These are phyloP conservation scores for Tremella mesenterica DNA, from an alignment of 768 basidiomycete genomes.

Conservation along the genomic window DNA sequence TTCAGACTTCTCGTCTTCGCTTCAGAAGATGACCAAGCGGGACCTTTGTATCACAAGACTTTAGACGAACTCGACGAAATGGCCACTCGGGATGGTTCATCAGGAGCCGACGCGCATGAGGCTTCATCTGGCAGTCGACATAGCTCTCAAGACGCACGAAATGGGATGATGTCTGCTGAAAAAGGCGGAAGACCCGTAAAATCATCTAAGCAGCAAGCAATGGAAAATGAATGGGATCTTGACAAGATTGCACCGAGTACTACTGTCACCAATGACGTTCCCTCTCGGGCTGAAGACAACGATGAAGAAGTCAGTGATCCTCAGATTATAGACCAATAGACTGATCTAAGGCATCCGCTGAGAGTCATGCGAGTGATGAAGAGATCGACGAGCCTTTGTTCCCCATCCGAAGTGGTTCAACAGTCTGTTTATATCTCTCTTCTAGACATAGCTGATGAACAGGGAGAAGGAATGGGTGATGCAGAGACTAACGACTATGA, in stretches of 20 bases:
- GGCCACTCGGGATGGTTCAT: slow-evolving; percentile 3
- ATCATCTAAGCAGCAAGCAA: slow-evolving; percentile 10
- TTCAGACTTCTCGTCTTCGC: slow-evolving; percentile 32
- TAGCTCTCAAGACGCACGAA: too few relatives aligned
- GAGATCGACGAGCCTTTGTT: neutral
- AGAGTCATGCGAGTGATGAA: neutral
- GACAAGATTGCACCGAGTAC: too few relatives aligned
- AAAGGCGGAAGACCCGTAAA: neutral
- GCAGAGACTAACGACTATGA: slow-evolving; percentile 68
- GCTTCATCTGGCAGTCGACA: too few relatives aligned
- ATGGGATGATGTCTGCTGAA: too few relatives aligned
- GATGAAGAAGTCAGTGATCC: too few relatives aligned
- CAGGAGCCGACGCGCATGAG: neutral
- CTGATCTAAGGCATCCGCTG: too few relatives aligned
- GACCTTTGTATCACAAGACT: slow-evolving; percentile 26
- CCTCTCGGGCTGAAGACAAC: too few relatives aligned
- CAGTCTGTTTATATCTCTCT: too few relatives aligned
- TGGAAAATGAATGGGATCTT: slow-evolving; percentile 32
- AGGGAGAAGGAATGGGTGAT: slow-evolving; percentile 59
- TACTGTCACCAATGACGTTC: too few relatives aligned
- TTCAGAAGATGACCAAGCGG: slow-evolving; percentile 30
- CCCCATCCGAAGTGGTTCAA: too few relatives aligned
- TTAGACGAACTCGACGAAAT: slow-evolving; percentile 29
- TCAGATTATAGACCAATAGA: too few relatives aligned
- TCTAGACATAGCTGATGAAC: neutral